phyloP scores from a whole-genome alignment of 371 early-diverging fungal genomes.

The Saksenaea oblongispora region DNA sequence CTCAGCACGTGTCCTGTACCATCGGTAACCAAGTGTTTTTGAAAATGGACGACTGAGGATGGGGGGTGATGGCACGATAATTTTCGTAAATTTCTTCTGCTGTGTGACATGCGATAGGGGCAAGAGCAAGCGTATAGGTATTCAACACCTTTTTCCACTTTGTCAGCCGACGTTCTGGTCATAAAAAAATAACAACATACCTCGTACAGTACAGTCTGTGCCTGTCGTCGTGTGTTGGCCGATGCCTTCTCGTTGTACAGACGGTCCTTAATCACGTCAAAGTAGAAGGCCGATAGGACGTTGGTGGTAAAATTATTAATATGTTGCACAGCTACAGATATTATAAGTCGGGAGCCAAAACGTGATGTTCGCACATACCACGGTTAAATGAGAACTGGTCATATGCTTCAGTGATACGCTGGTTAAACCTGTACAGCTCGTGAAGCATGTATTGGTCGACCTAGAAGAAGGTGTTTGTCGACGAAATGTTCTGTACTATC shows the following conservation, averaged over 20 bases:
- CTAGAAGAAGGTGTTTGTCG: constrained; percentile 16
- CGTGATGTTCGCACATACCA: constrained; percentile 38
- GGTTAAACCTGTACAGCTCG: constrained; percentile 62
- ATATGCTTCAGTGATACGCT: constrained; percentile 59
- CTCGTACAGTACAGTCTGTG: constrained; percentile 74
- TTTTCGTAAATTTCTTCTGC: constrained; percentile 81
- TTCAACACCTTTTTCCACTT: constrained; percentile 46
- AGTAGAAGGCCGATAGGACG: constrained; percentile 77
- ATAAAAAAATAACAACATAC: constrained; percentile 24
- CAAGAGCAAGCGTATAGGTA: constrained; percentile 62
- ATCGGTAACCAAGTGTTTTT: constrained; percentile 62
- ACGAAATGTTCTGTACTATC: background rate
- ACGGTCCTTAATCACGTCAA: constrained; percentile 84
- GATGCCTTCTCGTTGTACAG: constrained; percentile 64
- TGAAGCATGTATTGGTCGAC: constrained; percentile 77
- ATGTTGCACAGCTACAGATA: constrained; percentile 53
- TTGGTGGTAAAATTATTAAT: constrained; percentile 72
- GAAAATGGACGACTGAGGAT: constrained; percentile 62
- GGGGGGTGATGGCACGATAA: constrained; percentile 41
- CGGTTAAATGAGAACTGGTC: constrained; percentile 67
- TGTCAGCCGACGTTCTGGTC: background rate
- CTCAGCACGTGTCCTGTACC: constrained; percentile 20
- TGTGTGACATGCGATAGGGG: constrained; percentile 76
- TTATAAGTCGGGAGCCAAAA: background rate
- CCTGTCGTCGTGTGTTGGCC: constrained; percentile 51